phyloP scores from a whole-genome alignment of 1,284 basidiomycete genomes.

The Schizopora paradoxa region DNA sequence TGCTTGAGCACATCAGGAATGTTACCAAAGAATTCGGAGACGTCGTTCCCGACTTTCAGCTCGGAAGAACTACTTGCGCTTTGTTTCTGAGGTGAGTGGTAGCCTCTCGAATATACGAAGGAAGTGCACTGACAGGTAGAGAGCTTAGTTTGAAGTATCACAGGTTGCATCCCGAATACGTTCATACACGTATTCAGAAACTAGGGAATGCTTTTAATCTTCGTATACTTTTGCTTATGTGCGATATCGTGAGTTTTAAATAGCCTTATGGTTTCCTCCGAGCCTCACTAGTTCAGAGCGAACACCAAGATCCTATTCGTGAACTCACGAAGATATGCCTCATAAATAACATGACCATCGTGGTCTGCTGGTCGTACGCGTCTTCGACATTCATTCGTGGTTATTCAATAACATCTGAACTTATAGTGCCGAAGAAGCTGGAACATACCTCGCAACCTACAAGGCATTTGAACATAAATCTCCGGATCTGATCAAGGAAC shows the following conservation, averaged over 20 bases:
- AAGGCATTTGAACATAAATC: constrained; percentile 94
- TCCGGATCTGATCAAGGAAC: constrained; percentile 91
- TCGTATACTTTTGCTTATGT: constrained; percentile 85
- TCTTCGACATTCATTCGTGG: constrained; percentile 2
- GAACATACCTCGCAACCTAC: constrained; percentile 84
- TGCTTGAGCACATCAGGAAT: constrained; percentile 80
- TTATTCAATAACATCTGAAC: constrained; percentile 1
- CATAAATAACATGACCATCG: constrained; percentile 88
- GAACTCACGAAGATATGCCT: constrained; percentile 93
- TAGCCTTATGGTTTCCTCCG: background rate
- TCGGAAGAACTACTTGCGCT: constrained; percentile 93
- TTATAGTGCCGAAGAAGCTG: constrained; percentile 82
- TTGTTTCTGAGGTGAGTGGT: constrained; percentile 75
- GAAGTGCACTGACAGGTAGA: background rate
- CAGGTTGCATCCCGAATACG: constrained; percentile 95
- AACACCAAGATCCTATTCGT: constrained; percentile 85
- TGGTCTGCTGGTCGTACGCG: constrained; percentile 88
- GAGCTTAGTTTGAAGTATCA: constrained; percentile 82
- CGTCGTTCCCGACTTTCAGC: constrained; percentile 90
- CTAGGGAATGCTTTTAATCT: constrained; percentile 80
- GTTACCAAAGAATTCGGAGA: constrained; percentile 94
- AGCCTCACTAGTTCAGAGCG: constrained; percentile 51
- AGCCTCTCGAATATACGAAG: background rate
- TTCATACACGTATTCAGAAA: constrained; percentile 85
- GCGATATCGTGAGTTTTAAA: constrained; percentile 73